Evolutionary conservation across 1,284 basidiomycete species (phyloP).

Genomic region (Pisolithus thermaeus): DNA sequence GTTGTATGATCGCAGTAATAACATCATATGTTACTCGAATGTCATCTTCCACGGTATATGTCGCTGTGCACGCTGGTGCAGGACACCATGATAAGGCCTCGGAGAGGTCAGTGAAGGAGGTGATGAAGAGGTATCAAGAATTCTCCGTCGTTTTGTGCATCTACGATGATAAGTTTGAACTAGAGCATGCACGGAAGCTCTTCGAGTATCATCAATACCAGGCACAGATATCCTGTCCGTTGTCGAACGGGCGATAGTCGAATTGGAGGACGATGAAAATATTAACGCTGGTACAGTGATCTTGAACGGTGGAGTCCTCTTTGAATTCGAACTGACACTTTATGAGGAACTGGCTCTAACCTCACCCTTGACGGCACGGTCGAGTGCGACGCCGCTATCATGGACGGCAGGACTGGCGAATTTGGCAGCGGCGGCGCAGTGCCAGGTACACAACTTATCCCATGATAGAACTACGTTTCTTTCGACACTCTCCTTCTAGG

Average conservation of each 20-base stretch:
- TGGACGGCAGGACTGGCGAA: constrained; percentile 44
- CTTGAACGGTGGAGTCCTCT: not conserved
- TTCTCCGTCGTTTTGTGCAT: not conserved
- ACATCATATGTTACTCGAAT: constrained; percentile 5
- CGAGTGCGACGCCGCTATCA: constrained; percentile 74
- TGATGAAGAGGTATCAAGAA: constrained; percentile 42
- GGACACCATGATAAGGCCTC: constrained; percentile 44
- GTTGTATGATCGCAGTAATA: too few relatives aligned
- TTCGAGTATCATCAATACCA: constrained; percentile 17
- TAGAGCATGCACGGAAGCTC: constrained; percentile 43
- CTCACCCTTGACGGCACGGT: constrained; percentile 61
- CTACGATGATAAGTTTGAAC: not conserved
- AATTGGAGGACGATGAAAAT: constrained; percentile 54
- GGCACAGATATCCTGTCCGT: constrained; percentile 32
- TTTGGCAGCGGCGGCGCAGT: constrained; percentile 71
- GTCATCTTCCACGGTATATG: constrained; percentile 11
- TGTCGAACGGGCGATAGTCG: constrained; percentile 46
- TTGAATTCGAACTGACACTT: not conserved
- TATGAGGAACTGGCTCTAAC: constrained; percentile 66
- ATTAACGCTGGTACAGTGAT: constrained; percentile 59
- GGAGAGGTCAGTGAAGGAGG: constrained; percentile 46
- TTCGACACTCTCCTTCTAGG: constrained; percentile 32
- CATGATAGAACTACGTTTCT: not conserved
- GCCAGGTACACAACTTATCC: constrained; percentile 39
- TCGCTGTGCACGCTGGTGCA: constrained; percentile 68